These are phyloP conservation scores for Sphaerulina populicola DNA, from an alignment of 2,329 filamentous ascomycete genomes.

Conservation along the genomic window DNA sequence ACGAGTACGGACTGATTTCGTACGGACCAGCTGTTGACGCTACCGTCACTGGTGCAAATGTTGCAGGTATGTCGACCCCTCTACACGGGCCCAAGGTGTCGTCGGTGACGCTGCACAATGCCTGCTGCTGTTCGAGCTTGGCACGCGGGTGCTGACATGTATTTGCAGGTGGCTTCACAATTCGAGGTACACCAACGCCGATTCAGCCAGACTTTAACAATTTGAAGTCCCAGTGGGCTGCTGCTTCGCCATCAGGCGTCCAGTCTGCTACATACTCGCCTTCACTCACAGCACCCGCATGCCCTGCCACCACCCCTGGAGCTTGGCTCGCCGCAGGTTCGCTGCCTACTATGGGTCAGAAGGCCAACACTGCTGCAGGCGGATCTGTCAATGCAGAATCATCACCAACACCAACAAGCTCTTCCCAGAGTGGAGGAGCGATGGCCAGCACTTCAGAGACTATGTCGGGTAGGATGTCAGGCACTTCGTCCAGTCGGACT, in stretches of 20 bases:
- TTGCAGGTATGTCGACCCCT: constrained; percentile 30
- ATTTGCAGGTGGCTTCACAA: constrained; percentile 53
- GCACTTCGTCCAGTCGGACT: background rate
- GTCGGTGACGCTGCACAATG: no score
- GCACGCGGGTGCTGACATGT: no score
- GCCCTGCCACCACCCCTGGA: constrained; percentile 59
- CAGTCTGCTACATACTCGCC: constrained; percentile 57
- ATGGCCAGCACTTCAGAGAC: background rate
- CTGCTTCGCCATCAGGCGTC: constrained; percentile 60
- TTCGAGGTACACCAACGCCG: constrained; percentile 65
- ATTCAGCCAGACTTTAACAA: constrained; percentile 70
- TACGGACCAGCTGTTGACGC: constrained; percentile 57
- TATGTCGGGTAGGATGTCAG: background rate
- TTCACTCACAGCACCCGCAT: constrained; percentile 54
- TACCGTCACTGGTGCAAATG: constrained; percentile 34
- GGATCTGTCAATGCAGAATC: background rate
- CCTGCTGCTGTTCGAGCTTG: no score
- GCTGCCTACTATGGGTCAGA: constrained; percentile 57
- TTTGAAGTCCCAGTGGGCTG: constrained; percentile 67
- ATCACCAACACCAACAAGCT: background rate
- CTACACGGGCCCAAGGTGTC: no score
- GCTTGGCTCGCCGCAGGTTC: constrained; percentile 66
- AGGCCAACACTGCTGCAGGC: constrained; percentile 8
- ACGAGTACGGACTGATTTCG: constrained; percentile 70
- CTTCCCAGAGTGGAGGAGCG: background rate